A percentile compares a stretch with the other conserved stretches of the same genome.
phyloP scores from a whole-genome alignment of 1,284 basidiomycete genomes.

The Pseudozyma sp. region DNA sequence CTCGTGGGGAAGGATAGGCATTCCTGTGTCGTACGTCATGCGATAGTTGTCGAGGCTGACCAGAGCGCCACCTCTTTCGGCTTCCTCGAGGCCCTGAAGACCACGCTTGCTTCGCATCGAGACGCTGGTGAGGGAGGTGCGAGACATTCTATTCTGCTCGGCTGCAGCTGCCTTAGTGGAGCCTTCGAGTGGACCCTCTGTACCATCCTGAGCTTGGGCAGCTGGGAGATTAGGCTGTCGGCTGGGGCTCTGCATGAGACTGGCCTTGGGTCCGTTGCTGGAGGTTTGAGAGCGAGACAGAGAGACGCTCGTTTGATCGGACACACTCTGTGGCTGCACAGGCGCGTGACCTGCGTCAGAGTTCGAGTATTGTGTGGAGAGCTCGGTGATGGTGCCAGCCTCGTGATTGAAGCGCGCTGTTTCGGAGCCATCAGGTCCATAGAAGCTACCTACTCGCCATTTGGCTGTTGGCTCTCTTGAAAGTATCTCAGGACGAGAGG shows the following conservation, averaged over 20 bases:
- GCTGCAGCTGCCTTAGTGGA: constrained; percentile 33
- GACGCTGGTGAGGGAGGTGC: constrained; percentile 36
- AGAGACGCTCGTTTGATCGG: constrained; percentile 6
- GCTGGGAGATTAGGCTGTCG: background rate
- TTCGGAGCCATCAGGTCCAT: constrained; percentile 51
- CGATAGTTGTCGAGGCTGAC: constrained; percentile 55
- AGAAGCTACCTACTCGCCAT: constrained; percentile 58
- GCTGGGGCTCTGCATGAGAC: constrained; percentile 41
- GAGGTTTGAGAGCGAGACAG: constrained; percentile 34
- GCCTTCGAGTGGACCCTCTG: constrained; percentile 12
- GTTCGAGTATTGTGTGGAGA: background rate
- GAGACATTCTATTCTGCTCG: constrained; percentile 34
- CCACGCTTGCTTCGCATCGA: constrained; percentile 57
- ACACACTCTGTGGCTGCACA: background rate
- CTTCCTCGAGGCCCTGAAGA: constrained; percentile 52
- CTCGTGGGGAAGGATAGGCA: constrained; percentile 49
- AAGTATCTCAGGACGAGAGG: background rate
- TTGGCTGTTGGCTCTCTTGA: constrained; percentile 1
- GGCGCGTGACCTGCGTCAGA: constrained; percentile 9
- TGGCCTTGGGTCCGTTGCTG: constrained; percentile 28
- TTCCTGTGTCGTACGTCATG: constrained; percentile 46
- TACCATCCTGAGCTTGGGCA: background rate
- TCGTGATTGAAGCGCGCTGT: constrained; percentile 43
- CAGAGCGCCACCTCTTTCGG: constrained; percentile 52
- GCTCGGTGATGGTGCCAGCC: constrained; percentile 27